These are phyloP conservation scores for Monosporascus ibericus DNA, from an alignment of 2,329 filamentous ascomycete species.

Conservation along the genomic window DNA sequence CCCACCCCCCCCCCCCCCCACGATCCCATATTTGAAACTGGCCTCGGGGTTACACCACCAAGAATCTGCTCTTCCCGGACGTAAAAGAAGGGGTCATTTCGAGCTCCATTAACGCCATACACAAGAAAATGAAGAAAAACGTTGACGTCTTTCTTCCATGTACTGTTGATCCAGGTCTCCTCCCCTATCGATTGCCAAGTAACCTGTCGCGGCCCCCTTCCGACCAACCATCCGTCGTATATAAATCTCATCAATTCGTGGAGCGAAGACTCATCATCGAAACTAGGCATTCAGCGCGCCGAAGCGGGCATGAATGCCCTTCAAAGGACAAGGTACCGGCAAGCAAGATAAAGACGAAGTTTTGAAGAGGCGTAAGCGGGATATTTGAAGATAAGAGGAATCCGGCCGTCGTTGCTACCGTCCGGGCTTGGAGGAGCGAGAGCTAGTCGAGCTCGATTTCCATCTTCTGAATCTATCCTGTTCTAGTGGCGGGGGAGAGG, in stretches of 20 bases:
- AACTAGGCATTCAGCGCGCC: background rate
- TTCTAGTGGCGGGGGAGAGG: background rate
- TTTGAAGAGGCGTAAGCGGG: background rate
- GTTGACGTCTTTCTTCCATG: background rate
- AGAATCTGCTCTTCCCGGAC: background rate
- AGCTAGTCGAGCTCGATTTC: conserved; percentile 11
- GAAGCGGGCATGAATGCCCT: background rate
- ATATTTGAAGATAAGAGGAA: background rate
- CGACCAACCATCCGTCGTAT: background rate
- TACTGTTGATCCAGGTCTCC: background rate
- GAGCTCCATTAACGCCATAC: background rate
- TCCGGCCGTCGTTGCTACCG: background rate
- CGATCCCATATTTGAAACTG: background rate
- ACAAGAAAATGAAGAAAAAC: background rate
- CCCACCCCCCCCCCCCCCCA: too few relatives aligned
- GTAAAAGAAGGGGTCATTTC: background rate
- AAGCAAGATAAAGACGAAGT: background rate
- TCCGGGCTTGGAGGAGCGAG: background rate
- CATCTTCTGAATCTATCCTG: background rate
- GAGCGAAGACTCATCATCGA: background rate
- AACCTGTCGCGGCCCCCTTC: background rate
- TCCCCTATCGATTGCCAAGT: background rate
- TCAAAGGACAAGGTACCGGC: background rate
- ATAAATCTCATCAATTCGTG: background rate
- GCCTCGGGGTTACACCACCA: background rate